Evolutionary conservation across 495 filamentous ascomycete genomes (phyloP).

Genomic region (Aspergillus kassunensis): DNA sequence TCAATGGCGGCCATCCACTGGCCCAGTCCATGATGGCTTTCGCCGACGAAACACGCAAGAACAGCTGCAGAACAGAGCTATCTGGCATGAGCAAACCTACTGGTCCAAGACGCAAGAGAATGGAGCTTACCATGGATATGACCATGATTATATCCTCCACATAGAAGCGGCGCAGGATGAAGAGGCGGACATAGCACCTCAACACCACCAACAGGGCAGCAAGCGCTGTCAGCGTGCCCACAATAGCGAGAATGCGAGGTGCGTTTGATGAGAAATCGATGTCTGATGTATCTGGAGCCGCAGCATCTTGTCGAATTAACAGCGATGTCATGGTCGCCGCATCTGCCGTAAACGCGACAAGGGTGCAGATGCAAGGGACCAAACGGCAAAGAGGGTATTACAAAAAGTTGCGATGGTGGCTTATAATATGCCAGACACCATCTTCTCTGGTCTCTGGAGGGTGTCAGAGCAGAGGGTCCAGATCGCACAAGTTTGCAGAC

Average conservation of each 20-base stretch:
- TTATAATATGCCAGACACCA: not conserved
- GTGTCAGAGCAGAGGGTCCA: too few species aligned
- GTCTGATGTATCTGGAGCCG: not conserved
- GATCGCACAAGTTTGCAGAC: too few species aligned
- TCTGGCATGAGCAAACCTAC: conserved; percentile 11
- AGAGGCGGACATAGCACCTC: conserved; percentile 18
- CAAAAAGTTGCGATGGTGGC: not conserved
- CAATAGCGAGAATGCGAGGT: conserved; percentile 18
- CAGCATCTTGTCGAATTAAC: not conserved
- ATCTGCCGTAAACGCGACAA: not conserved
- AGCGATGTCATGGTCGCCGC: not conserved
- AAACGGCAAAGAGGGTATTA: not conserved
- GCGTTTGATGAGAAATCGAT: conserved; percentile 22
- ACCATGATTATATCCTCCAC: conserved; percentile 19
- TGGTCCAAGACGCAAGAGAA: not conserved
- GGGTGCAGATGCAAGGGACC: not conserved
- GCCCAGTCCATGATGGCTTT: conserved; percentile 18
- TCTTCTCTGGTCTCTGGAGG: not conserved
- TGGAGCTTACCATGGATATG: conserved; percentile 11
- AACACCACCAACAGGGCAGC: conserved; percentile 13
- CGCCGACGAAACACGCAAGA: conserved; percentile 18
- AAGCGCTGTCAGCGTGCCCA: conserved; percentile 15
- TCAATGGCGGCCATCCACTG: conserved; percentile 7
- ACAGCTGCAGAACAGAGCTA: conserved; percentile 5
- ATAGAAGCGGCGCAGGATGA: conserved; percentile 15